Conservation (phyloP, 441 rosid species). For the Jatropha multifida region DNA sequence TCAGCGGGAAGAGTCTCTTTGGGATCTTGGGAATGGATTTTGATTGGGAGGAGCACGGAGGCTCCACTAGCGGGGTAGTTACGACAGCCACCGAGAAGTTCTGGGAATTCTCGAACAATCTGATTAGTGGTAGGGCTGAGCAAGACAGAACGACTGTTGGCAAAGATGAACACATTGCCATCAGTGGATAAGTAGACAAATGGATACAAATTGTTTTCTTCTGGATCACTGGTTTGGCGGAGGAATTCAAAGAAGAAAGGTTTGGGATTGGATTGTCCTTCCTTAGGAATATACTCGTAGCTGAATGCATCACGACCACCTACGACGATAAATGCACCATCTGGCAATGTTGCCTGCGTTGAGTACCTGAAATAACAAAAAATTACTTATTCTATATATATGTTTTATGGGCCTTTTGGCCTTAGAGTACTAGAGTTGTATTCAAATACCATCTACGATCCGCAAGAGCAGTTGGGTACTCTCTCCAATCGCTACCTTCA, state of each 20-base stretch:
- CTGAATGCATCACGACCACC: constrained; percentile 59
- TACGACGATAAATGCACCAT: constrained; percentile 52
- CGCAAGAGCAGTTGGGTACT: constrained; percentile 46
- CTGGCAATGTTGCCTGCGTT: constrained; percentile 50
- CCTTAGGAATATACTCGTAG: constrained; percentile 52
- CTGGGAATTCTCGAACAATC: constrained; percentile 46
- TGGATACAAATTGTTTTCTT: constrained; percentile 72
- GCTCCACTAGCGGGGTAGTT: constrained; percentile 57
- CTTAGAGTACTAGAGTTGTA: not conserved
- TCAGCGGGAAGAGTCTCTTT: constrained; percentile 30
- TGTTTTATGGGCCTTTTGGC: too few species aligned
- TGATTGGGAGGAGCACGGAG: constrained; percentile 56
- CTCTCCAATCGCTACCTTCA: constrained; percentile 46
- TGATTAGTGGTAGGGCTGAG: constrained; percentile 37
- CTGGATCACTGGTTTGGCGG: constrained; percentile 41
- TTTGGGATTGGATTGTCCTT: constrained; percentile 34
- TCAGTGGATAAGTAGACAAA: constrained; percentile 56
- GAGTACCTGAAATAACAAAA: constrained; percentile 43
- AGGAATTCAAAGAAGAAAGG: constrained; percentile 36
- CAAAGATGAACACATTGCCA: constrained; percentile 64
- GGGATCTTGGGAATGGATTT: constrained; percentile 17
- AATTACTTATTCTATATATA: too few species aligned
- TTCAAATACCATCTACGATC: constrained; percentile 47
- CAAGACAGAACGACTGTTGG: constrained; percentile 53
- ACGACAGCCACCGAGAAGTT: constrained; percentile 51